Conservation (phyloP, 73 alveolate species). For the Paramecium primaurelia region DNA sequence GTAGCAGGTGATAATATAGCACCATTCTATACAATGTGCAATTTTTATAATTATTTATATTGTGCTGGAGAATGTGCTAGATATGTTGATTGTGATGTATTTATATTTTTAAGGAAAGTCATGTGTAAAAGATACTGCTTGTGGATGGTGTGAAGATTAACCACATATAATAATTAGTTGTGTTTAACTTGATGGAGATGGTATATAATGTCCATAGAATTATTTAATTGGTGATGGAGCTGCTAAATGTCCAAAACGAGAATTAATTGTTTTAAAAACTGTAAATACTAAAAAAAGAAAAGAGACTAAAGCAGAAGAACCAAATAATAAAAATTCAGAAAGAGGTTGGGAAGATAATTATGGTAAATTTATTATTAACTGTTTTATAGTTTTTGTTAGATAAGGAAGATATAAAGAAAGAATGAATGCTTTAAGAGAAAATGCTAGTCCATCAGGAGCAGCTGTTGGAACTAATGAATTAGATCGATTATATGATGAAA, state of each 20-base stretch:
- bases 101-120: not conserved
- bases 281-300: not conserved
- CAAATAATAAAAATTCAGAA: not conserved
- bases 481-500: conserved; percentile 16
- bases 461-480: conserved; percentile 1
- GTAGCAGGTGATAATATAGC: conserved; percentile 63
- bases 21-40: conserved; percentile 57
- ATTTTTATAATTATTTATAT: conserved; percentile 54
- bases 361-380: not conserved
- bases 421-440: not conserved
- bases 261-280: not conserved
- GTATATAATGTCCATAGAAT: conserved; percentile 23
- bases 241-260: conserved; percentile 25
- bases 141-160: conserved; percentile 55
- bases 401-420: conserved; percentile 40
- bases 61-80: conserved; percentile 64
- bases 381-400: not conserved
- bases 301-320: conserved; percentile 46
- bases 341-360: conserved; percentile 45
- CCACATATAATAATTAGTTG: conserved; percentile 25
- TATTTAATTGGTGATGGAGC: conserved; percentile 39
- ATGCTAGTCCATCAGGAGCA: not conserved
- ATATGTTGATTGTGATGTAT: conserved; percentile 60
- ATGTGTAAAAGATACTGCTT: conserved; percentile 24
- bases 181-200: not conserved